These are phyloP conservation scores for Colletotrichum aenigma DNA, from an alignment of 2,329 filamentous ascomycete genomes.

Conservation along the genomic window DNA sequence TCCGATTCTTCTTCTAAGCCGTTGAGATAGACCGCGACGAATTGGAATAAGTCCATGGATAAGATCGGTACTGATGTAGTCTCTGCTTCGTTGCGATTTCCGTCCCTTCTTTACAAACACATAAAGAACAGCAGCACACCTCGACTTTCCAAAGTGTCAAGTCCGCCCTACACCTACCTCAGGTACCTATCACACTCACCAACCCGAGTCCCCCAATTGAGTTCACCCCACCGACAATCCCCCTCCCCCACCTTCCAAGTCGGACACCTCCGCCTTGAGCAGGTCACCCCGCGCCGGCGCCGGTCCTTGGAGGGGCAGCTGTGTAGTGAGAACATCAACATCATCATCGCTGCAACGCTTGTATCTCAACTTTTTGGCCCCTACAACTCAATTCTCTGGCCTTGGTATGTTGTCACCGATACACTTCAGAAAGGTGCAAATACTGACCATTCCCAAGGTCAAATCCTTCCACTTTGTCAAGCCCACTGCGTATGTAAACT, in stretches of 20 bases:
- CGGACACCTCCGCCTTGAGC: background rate
- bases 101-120: background rate
- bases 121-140: background rate
- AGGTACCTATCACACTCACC: background rate
- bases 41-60: background rate
- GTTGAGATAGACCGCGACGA: background rate
- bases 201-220: background rate
- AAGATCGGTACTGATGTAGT: background rate
- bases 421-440: background rate
- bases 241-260: slow-evolving; percentile 7
- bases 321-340: background rate
- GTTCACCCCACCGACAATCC: background rate
- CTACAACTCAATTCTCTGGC: background rate
- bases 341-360: background rate
- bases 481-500: background rate
- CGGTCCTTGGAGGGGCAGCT: background rate
- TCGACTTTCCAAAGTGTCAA: background rate
- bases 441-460: background rate
- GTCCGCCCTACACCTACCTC: background rate
- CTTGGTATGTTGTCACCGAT: background rate
- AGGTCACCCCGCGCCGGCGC: slow-evolving; percentile 8
- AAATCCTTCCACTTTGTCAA: background rate
- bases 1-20: background rate
- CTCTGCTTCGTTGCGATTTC: background rate
- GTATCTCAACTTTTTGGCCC: background rate